These are phyloP conservation scores for Fallopia convolvulus DNA, from an alignment of 148 eudicot genomes.

Conservation along the genomic window DNA sequence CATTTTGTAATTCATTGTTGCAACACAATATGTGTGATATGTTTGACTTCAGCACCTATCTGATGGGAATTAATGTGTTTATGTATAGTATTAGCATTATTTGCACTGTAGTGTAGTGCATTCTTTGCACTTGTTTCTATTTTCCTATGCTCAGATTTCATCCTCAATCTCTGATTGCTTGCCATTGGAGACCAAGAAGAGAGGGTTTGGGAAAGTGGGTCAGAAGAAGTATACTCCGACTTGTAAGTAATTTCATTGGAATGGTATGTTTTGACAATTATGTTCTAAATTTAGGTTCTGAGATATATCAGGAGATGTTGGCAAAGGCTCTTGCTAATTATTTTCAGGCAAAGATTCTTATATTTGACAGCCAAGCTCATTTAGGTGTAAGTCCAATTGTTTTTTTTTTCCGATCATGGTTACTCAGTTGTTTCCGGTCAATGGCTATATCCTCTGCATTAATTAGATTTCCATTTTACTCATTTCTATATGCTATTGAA, in stretches of 20 bases:
- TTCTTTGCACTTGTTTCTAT: too few relatives aligned
- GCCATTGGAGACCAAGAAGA: too few relatives aligned
- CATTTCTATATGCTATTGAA: neutral
- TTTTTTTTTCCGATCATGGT: neutral
- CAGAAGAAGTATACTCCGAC: too few relatives aligned
- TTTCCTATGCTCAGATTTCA: too few relatives aligned
- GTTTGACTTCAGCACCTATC: too few relatives aligned
- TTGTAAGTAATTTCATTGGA: neutral
- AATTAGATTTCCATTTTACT: neutral
- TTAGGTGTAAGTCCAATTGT: conserved; percentile 54
- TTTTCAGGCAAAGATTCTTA: conserved; percentile 85
- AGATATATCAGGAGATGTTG: conserved; percentile 92
- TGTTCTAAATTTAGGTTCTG: conserved; percentile 53
- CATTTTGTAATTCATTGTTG: too few relatives aligned
- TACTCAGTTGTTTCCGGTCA: neutral
- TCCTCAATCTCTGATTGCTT: too few relatives aligned
- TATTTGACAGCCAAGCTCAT: conserved; percentile 79
- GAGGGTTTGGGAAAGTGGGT: too few relatives aligned
- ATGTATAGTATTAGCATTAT: too few relatives aligned
- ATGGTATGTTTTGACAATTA: neutral
- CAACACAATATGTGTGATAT: too few relatives aligned
- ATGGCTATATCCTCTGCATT: neutral
- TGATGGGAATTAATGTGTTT: too few relatives aligned
- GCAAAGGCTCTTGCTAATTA: conserved; percentile 78
- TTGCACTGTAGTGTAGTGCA: too few relatives aligned